Evolutionary conservation across 176 grass and related monocot genomes (phyloP), one percentile per base, ranked within the genome.

Genomic region (Rhynchospora pubera): DNA sequence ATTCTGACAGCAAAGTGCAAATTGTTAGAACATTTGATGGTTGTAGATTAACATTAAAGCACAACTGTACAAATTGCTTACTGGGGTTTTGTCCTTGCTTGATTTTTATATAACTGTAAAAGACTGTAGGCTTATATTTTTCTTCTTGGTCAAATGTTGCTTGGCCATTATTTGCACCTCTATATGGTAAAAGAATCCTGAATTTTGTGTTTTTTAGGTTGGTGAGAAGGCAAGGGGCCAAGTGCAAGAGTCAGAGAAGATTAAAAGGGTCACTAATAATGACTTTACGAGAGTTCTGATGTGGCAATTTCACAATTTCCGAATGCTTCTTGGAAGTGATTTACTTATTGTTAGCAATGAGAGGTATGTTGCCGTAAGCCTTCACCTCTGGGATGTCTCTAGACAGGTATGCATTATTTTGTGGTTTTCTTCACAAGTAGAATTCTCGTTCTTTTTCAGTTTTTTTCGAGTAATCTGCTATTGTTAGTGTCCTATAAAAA

Each of bases 301-400:
- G 86, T 99, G 96, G 96, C 85, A 99, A 71, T 95, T 99, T 66
- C 87, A 99, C 82, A 93, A 99, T 90, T 99, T 95, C 46, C 72
- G 90, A 74, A 90, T 99, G 89, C 96, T 99, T 89, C 91, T 99
- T 60, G 96, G 92, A 59, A 95, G 90, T 30, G 96, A 99, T 84
- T 93, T 99, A 75, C 90, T 99, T 86, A 86, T 99, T 84, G 95
- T 94, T 85, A 95, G 96, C 89, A 99, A 94, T 83, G 96, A 99
- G 67, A 93, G 95, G 85, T 99, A 99, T 84, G 84, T 88, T 57
- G 90, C 89, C 32, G 92, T 99, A 47, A 99, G 96, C 80, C 92
- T 99, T 83, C 96, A 99, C 83, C 89, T 99, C 15, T 99, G 90
- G 96, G 96, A 99, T 88, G 60, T 99, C 68, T 99, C 92, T 7